These are phyloP conservation scores for Metschnikowia gelsemii DNA, from an alignment of 805 yeast species.

Conservation along the genomic window DNA sequence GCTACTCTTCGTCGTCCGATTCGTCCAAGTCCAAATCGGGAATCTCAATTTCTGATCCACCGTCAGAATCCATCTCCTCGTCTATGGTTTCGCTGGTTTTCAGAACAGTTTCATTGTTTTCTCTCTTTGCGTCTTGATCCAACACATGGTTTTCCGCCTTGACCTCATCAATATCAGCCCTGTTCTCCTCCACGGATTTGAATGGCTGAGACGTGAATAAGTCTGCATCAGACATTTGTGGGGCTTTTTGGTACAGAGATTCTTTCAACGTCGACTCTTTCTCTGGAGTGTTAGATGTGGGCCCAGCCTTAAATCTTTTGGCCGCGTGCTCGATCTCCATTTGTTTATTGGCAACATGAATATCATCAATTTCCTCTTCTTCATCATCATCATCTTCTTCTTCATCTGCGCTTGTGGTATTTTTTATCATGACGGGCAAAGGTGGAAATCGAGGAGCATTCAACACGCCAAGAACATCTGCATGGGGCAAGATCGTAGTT, in stretches of 20 bases:
- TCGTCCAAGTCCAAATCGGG: constrained; percentile 48
- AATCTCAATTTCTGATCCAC: constrained; percentile 49
- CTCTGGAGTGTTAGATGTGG: neutral
- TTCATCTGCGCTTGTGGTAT: constrained; percentile 1
- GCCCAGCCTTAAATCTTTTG: constrained; percentile 4
- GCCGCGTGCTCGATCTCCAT: neutral
- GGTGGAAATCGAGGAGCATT: constrained; percentile 77
- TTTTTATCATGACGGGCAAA: constrained; percentile 17
- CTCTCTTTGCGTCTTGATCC: constrained; percentile 1
- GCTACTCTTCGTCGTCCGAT: constrained; percentile 33
- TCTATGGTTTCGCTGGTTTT: constrained; percentile 1
- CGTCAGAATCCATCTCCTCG: constrained; percentile 21
- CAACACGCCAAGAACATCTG: constrained; percentile 55
- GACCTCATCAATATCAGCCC: constrained; percentile 8
- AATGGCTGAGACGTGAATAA: constrained; percentile 10
- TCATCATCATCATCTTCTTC: constrained; percentile 12
- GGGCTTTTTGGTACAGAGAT: neutral
- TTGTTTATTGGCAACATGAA: too few relatives aligned
- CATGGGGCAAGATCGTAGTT: constrained; percentile 47
- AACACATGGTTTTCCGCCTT: constrained; percentile 10
- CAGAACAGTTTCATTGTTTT: constrained; percentile 2
- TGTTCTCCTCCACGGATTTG: constrained; percentile 1
- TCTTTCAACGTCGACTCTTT: neutral
- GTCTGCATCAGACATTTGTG: neutral
- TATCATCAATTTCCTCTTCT: constrained; percentile 1